These are phyloP conservation scores for Jacaranda mimosifolia DNA, from an alignment of 257 asterid genomes.

Conservation along the genomic window DNA sequence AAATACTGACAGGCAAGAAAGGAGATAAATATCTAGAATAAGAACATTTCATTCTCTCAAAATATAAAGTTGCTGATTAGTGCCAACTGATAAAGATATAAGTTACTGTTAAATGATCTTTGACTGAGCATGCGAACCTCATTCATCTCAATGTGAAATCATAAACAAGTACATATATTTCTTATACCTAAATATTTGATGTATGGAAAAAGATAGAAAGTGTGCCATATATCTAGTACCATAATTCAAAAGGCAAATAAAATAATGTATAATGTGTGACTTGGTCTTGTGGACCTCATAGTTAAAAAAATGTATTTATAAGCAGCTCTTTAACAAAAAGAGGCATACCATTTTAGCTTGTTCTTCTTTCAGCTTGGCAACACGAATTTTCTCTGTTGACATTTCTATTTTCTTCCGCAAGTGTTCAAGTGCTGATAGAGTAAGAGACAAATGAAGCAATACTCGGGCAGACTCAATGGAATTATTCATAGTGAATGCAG, in stretches of 20 bases:
- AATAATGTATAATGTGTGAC: not conserved
- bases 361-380: conserved; percentile 85
- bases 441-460: conserved; percentile 6
- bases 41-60: not conserved
- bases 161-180: conserved; percentile 12
- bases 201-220: conserved; percentile 27
- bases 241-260: conserved; percentile 10
- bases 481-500: conserved; percentile 22
- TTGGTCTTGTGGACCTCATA: conserved; percentile 1
- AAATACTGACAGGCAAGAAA: not conserved
- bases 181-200: conserved; percentile 5
- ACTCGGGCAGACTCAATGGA: conserved; percentile 13
- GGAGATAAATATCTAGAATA: not conserved
- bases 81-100: conserved; percentile 24
- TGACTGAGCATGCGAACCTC: conserved; percentile 4
- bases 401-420: conserved; percentile 90
- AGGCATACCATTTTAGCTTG: conserved; percentile 71
- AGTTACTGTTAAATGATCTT: conserved; percentile 16
- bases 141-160: conserved; percentile 23
- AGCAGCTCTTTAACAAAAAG: conserved; percentile 12
- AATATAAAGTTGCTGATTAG: not conserved
- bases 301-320: not conserved
- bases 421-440: conserved; percentile 86
- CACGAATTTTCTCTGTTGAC: conserved; percentile 77
- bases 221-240: not conserved